phyloP scores from a whole-genome alignment of 768 basidiomycete genomes.

The Trametes villosa region DNA sequence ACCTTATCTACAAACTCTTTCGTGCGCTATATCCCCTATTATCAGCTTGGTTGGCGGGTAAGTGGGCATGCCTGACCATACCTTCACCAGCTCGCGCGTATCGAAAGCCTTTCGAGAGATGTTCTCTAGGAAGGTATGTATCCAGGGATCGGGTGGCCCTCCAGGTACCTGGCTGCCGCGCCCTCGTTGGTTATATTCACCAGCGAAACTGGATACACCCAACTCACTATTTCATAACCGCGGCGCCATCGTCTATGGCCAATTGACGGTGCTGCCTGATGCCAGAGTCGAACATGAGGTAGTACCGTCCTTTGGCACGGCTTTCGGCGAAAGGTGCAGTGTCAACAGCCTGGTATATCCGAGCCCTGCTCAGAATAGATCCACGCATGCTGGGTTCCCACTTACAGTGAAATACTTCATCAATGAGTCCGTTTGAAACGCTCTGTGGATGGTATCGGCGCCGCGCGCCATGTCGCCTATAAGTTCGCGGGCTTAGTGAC shows the following conservation, averaged over 20 bases:
- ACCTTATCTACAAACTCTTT: background rate
- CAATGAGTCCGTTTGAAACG: background rate
- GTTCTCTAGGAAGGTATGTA: background rate
- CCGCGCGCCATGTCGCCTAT: background rate
- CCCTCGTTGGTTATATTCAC: too few species aligned
- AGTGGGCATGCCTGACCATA: background rate
- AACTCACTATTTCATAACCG: slow-evolving; percentile 2
- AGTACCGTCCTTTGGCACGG: background rate
- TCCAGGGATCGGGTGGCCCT: background rate
- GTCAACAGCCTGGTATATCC: background rate
- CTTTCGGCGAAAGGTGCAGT: background rate
- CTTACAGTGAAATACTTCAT: slow-evolving; percentile 3
- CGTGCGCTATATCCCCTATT: background rate
- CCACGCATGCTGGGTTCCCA: background rate
- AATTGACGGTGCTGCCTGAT: background rate
- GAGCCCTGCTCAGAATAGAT: too few species aligned
- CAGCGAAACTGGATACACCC: background rate
- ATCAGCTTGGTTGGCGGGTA: too few species aligned
- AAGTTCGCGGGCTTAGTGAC: too few species aligned
- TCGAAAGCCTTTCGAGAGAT: background rate
- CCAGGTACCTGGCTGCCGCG: background rate
- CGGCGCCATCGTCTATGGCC: background rate
- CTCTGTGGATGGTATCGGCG: background rate
- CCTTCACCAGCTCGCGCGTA: background rate
- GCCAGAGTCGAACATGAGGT: background rate